These are phyloP conservation scores for Turnera subulata DNA, from an alignment of 345 rosid genomes.

Conservation along the genomic window DNA sequence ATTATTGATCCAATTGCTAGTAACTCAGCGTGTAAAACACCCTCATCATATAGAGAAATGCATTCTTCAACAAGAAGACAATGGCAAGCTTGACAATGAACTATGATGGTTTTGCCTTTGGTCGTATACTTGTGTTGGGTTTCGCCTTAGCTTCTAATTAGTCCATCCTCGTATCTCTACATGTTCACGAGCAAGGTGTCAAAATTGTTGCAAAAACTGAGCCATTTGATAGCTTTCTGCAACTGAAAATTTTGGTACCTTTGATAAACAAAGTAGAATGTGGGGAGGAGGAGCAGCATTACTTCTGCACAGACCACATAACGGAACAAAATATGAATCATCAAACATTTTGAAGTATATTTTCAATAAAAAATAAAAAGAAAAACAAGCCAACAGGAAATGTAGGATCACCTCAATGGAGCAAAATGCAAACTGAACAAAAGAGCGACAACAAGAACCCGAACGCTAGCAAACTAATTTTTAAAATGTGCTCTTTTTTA, in stretches of 20 bases:
- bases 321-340: neutral
- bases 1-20: no score
- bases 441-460: no score
- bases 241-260: conserved; percentile 42
- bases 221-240: neutral
- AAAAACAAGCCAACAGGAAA: no score
- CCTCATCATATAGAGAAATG: no score
- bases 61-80: neutral
- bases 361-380: neutral
- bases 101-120: conserved; percentile 46
- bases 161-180: conserved; percentile 68
- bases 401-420: no score
- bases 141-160: conserved; percentile 77
- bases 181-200: conserved; percentile 8
- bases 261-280: conserved; percentile 70
- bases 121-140: conserved; percentile 42
- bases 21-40: no score
- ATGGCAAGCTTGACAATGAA: neutral
- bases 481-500: no score
- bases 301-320: conserved; percentile 60
- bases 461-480: no score
- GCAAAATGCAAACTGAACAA: no score
- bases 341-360: no score
- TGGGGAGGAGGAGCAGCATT: conserved; percentile 80
- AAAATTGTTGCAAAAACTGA: conserved; percentile 13